These are phyloP conservation scores for Curvularia verruculosa DNA, from an alignment of 2,329 filamentous ascomycete species.

Conservation along the genomic window DNA sequence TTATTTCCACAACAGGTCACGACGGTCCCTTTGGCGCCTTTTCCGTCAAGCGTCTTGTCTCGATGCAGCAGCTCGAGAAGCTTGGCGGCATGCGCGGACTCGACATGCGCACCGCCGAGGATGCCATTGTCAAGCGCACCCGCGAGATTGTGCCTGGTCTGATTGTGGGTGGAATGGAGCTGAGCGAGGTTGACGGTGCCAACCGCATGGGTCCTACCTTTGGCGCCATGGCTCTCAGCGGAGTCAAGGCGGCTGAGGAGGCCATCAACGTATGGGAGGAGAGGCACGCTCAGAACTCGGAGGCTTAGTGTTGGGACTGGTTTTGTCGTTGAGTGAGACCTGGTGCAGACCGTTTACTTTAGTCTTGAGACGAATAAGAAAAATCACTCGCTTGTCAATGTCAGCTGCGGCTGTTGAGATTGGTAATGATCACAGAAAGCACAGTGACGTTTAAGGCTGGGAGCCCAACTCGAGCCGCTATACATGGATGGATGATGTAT, in stretches of 20 bases:
- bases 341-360: not conserved
- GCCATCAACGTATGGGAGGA: constrained; percentile 77
- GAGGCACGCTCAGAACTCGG: constrained; percentile 77
- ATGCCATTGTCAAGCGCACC: constrained; percentile 91
- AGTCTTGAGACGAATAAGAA: constrained; percentile 5
- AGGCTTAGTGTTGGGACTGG: constrained; percentile 38
- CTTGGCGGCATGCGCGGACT: constrained; percentile 91
- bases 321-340: constrained; percentile 3
- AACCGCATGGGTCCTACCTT: constrained; percentile 93
- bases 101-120: constrained; percentile 90
- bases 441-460: not conserved
- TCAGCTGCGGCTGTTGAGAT: not conserved
- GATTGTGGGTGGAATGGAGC: constrained; percentile 94
- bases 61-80: constrained; percentile 82
- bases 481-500: constrained; percentile 1
- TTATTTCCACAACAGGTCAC: constrained; percentile 90
- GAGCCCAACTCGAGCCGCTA: not conserved
- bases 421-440: not conserved
- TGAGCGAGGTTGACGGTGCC: constrained; percentile 87
- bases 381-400: not conserved
- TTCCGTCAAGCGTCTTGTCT: constrained; percentile 86
- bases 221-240: constrained; percentile 85
- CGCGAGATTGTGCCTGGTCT: constrained; percentile 86
- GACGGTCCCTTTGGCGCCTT: constrained; percentile 92
- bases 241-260: constrained; percentile 91